Evolutionary conservation across 805 yeast genomes (phyloP), one percentile per base, ranked within the genome.

Genomic region (Starmerella stellata): DNA sequence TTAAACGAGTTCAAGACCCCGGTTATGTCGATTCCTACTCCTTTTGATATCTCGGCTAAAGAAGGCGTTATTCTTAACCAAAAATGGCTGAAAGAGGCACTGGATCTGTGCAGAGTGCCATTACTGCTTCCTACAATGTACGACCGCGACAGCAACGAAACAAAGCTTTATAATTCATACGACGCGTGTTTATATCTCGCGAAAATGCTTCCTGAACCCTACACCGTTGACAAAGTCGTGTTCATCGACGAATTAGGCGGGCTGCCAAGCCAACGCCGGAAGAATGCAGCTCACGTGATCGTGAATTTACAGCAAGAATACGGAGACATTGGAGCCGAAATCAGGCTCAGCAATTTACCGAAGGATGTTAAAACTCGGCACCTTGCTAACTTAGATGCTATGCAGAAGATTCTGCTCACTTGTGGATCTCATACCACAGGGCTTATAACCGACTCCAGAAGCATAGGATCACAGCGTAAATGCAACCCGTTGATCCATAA

Each of bases 401-500:
- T 87, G 78, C 66, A 74, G 36, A 58, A 62, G 2, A 55, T 77
- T 1, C 60, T 82, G 28, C 55, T 59, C 2, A 42, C 59, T 8
- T 60, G 75, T 2, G 72, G 81, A 1, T 44, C 60, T 3, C 56
- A 70, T 1, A 71, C 85, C 1, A 74, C 93, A 0, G 98, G 95
- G 0, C 62, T 90, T 2, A 78, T 90, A 25, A 87, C 96, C 0
- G 81, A 95, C 0, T 79, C 93, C 0, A 57, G 63, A 8, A 72
- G 81, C 18, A 87, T 93, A 21, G 72, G 79, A 2, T 56, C 51
- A 41, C 28, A 49, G 52, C 13, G 44, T 47, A 29, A 66, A 69
- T 61, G 75, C 43, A 90, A 90, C 54, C 98, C 99, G 1, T 68
- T 90, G 31, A 72, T 90, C 14, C 81, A 85, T 57, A 90, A 90